phyloP scores from a whole-genome alignment of 2,329 filamentous ascomycete genomes.

The Diplocarpon mali region DNA sequence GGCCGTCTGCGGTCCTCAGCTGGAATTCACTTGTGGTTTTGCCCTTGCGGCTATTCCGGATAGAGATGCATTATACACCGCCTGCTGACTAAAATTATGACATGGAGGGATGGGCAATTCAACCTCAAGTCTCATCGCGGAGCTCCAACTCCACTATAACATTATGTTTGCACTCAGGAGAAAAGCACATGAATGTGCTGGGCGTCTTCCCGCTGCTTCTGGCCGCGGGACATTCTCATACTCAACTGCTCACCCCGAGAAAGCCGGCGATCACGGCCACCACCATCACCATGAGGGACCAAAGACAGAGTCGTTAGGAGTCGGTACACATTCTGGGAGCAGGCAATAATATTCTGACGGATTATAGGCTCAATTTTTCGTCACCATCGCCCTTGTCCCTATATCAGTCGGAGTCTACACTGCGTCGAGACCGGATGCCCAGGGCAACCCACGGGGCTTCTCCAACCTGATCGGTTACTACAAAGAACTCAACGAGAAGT shows the following conservation, averaged over 20 bases:
- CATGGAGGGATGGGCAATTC: slow-evolving; percentile 3
- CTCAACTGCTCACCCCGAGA: slow-evolving; percentile 17
- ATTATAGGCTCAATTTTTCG: slow-evolving; percentile 36
- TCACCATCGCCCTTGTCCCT: slow-evolving; percentile 35
- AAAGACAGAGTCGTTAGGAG: slow-evolving; percentile 38
- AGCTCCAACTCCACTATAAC: slow-evolving; percentile 24
- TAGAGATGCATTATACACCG: not conserved
- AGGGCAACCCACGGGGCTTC: slow-evolving; percentile 32
- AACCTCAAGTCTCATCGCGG: slow-evolving; percentile 11
- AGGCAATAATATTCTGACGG: slow-evolving; percentile 10
- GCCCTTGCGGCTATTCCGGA: not conserved
- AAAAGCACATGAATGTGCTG: slow-evolving; percentile 24
- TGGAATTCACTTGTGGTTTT: not conserved
- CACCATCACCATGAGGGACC: slow-evolving; percentile 29
- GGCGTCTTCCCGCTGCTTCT: slow-evolving; percentile 15
- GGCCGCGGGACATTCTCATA: slow-evolving; percentile 14
- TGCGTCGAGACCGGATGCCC: slow-evolving; percentile 28
- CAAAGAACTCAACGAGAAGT: slow-evolving; percentile 39
- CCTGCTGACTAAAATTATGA: slow-evolving; percentile 7
- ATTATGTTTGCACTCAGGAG: slow-evolving; percentile 26
- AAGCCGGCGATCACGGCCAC: slow-evolving; percentile 16
- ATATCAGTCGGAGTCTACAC: slow-evolving; percentile 34
- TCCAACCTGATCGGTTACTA: slow-evolving; percentile 46
- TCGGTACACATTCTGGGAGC: slow-evolving; percentile 28
- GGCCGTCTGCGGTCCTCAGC: not conserved